Percentiles rank a stretch among this genome's conserved stretches.
These are phyloP conservation scores for Parastagonospora avenae DNA, from an alignment of 2,329 filamentous ascomycete genomes.

Conservation along the genomic window DNA sequence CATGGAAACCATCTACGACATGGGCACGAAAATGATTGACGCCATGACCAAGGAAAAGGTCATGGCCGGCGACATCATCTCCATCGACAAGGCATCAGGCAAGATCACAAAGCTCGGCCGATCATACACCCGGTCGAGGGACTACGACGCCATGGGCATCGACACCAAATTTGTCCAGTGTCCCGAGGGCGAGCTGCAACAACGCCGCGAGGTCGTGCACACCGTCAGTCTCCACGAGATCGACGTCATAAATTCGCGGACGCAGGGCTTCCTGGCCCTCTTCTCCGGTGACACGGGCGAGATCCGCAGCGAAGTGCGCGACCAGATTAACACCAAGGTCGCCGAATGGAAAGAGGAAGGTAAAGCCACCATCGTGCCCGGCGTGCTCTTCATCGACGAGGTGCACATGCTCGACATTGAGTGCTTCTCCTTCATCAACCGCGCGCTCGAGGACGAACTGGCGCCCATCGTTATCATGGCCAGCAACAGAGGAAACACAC, in stretches of 20 bases:
- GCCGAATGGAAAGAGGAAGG: conserved; percentile 99
- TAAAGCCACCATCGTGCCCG: conserved; percentile 96
- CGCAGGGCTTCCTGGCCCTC: conserved; percentile 95
- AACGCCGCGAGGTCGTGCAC: conserved; percentile 95
- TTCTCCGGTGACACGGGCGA: conserved; percentile 98
- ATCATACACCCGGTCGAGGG: conserved; percentile 90
- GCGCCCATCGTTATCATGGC: conserved; percentile 99
- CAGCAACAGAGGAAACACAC: conserved; percentile 89
- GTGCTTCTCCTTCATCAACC: conserved; percentile 98
- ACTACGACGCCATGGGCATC: conserved; percentile 98
- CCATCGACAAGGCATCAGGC: conserved; percentile 96
- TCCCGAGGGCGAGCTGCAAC: conserved; percentile 95
- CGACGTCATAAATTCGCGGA: conserved; percentile 97
- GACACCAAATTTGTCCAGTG: conserved; percentile 99
- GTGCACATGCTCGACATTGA: conserved; percentile 99
- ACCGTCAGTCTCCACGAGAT: conserved; percentile 98
- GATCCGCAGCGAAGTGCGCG: conserved; percentile 94
- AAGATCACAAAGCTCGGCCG: conserved; percentile 97
- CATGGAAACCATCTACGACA: conserved; percentile 99
- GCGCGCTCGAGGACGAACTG: conserved; percentile 90
- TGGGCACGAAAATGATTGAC: conserved; percentile 99
- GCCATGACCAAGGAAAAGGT: conserved; percentile 99
- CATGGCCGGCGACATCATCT: conserved; percentile 97
- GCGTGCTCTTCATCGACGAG: conserved; percentile 97
- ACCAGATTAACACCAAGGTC: conserved; percentile 99